A percentile compares a stretch with the other conserved stretches of the same genome.
phyloP scores from a whole-genome alignment of 2,329 filamentous ascomycete species.

The Nemania sp. region DNA sequence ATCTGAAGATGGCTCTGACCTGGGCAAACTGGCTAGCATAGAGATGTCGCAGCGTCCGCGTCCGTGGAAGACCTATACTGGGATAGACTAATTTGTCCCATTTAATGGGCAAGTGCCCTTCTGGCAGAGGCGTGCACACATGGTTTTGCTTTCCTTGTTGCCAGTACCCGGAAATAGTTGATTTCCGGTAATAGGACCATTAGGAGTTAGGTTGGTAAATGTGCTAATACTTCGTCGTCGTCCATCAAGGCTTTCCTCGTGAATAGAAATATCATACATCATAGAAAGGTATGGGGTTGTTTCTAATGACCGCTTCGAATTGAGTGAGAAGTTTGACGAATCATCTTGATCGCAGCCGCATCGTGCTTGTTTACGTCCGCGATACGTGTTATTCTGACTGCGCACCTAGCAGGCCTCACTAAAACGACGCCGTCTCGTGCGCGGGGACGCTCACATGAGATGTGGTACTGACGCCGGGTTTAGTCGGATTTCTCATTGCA shows the following conservation, averaged over 20 bases:
- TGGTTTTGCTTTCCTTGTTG: background rate
- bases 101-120: background rate
- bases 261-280: too few relatives aligned
- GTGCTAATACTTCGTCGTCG: slow-evolving; percentile 31
- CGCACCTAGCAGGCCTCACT: background rate
- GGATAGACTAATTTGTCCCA: background rate
- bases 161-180: background rate
- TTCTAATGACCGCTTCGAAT: background rate
- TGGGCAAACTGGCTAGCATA: too few relatives aligned
- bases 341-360: background rate
- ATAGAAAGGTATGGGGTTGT: background rate
- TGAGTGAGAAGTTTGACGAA: background rate
- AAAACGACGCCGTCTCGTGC: background rate
- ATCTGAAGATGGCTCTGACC: too few relatives aligned
- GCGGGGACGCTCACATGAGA: background rate
- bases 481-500: slow-evolving; percentile 1
- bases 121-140: background rate
- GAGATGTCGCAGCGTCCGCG: too few relatives aligned
- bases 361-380: background rate
- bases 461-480: slow-evolving; percentile 2
- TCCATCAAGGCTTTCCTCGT: background rate
- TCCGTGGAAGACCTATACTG: too few relatives aligned
- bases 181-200: background rate
- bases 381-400: background rate
- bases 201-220: background rate